A percentile compares a stretch with the other conserved stretches of the same genome.
These are phyloP conservation scores for Marasmius tenuissimus DNA, from an alignment of 1,284 basidiomycete species.

Conservation along the genomic window DNA sequence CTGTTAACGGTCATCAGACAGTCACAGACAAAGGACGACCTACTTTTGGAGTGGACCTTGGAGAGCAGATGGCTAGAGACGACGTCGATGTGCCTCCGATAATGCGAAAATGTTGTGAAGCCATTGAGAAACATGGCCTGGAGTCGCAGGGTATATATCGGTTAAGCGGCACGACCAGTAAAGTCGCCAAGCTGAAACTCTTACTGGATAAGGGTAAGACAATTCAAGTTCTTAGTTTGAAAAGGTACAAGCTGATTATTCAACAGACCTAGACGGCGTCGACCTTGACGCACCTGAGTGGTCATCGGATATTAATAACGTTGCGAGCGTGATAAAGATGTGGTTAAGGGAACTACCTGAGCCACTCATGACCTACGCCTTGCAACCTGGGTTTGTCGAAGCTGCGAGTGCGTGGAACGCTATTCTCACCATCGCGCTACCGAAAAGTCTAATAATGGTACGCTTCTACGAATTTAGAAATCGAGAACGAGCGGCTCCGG, in stretches of 20 bases:
- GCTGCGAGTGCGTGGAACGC: constrained; percentile 76
- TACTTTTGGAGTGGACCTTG: constrained; percentile 90
- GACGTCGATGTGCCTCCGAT: constrained; percentile 87
- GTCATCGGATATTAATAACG: constrained; percentile 93
- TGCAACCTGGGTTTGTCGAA: constrained; percentile 93
- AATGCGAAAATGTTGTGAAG: constrained; percentile 86
- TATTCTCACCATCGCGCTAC: not conserved
- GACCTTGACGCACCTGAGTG: constrained; percentile 89
- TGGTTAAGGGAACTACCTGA: constrained; percentile 98
- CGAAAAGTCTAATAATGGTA: not conserved
- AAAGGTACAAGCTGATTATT: not conserved
- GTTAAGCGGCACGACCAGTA: constrained; percentile 88
- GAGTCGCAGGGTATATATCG: constrained; percentile 91
- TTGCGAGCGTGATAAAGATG: constrained; percentile 90
- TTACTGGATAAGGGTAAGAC: constrained; percentile 85
- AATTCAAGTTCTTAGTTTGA: not conserved
- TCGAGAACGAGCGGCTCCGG: constrained; percentile 90
- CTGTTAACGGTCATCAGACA: constrained; percentile 36
- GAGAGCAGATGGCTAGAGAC: constrained; percentile 90
- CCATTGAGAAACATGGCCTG: constrained; percentile 90
- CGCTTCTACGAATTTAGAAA: constrained; percentile 50
- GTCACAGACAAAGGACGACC: constrained; percentile 64
- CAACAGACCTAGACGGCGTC: constrained; percentile 78
- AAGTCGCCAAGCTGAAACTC: constrained; percentile 83
- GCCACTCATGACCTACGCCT: constrained; percentile 81